Base-by-base conservation (phyloP, 331 rosid species). In the Stylosanthes scabra region DNA sequence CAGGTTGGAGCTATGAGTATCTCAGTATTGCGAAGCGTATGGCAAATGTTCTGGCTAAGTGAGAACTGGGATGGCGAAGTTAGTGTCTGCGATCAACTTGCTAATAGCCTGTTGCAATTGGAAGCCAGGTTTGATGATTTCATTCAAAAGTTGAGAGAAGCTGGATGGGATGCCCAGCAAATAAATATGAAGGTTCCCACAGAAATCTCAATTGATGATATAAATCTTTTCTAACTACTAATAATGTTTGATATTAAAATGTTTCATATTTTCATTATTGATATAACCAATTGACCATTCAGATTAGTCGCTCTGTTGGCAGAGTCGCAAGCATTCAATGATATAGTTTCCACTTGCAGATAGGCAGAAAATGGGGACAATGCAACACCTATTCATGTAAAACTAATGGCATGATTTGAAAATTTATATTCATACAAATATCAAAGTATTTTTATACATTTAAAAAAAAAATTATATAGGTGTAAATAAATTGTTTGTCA, bases 1-100 rank as follows among this genome's bases (percentile, higher is more conserved):
- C 87, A 93, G 99, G 88, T 86, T 49, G 97, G 93, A 76, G 97
- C 99, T 39, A 81, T 93, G 16, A 86, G 97, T 75, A 59, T 80
- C 7, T 84, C 97, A 0, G 91, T 91, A 15, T 65, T 91, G 84
- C 89, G 97, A 71, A 88, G 99, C 63, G 59, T 94, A 8, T 94
- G 97, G 99, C 99, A 91, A 77, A 58, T 87, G 52, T 85, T 87
- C 77, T 94, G 99, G 97, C 84, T 91, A 49, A 79, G 86, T 54
- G 86, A 88, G 78, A 86, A 91, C 78, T 76, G 87, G 97, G 76
- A 91, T 49, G 51, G 65, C 74, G 76, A 77, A 3, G 76, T 40
- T 4, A 41, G 59, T 72, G 77, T 74, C 6, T 47, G 73, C 56
- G 83, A 82, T 73, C 97, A 87, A 82, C 90, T 89, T 66, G 83